Evolutionary conservation across 306 rosid genomes (phyloP), one percentile per base, ranked within the genome.

Genomic region (Trifolium fragiferum): DNA sequence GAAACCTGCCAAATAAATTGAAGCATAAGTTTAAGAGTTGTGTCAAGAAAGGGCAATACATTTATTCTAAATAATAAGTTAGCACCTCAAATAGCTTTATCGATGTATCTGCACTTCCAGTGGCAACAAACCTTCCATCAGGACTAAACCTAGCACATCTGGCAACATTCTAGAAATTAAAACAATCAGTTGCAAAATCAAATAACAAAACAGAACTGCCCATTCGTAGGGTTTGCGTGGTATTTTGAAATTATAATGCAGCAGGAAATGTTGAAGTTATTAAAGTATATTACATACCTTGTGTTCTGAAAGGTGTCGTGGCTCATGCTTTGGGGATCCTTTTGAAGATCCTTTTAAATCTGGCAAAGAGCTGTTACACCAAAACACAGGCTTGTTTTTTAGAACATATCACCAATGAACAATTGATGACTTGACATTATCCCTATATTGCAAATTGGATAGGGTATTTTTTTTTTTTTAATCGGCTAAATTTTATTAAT

Each of bases 131-230:
- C 77, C 82, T 87, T 82, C 98, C 97, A 64, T 93, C 97, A 55
- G 88, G 89, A 82, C 97, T 89, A 87, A 91, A 93, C 78, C 88
- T 85, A 57, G 97, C 96, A 88, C 97, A 93, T 86, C 98, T 91
- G 84, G 89, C 98, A 78, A 91, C 82, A 87, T 91, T 93, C 96
- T 93, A 88, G 84, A 89, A 85, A 68, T 78, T 86, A 66, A 85
- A 84, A 72, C 74, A 69, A 82, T 85, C 82, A 92, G 87, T 68
- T 61, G 66, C 76, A 74, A 75, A 47, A 66, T 80, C 78, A 64
- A 64, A 61, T 63, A 11, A 27, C 40, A 53, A 64, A 50, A 44
- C 49, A 33, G 40, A 49, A 35, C 33, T 68, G 59, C 8, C 30
- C 47, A 9, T 73, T 53, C 11, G 63, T 19, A 30, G 44, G 69